phyloP scores from a whole-genome alignment of 805 yeast genomes.

The Candida corydali region DNA sequence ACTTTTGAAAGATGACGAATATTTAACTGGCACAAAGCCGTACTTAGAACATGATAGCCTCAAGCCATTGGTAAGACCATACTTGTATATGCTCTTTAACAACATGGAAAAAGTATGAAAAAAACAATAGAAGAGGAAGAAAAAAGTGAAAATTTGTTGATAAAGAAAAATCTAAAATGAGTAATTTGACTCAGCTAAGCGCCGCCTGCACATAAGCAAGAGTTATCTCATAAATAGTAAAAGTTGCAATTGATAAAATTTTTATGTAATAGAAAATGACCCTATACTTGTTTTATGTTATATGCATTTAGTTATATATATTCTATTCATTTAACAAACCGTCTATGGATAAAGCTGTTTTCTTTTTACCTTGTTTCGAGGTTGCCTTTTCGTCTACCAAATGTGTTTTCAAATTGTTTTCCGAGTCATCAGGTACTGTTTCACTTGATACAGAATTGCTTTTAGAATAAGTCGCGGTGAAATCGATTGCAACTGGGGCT shows the following conservation, averaged over 20 bases:
- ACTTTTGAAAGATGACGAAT: no score
- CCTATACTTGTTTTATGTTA: no score
- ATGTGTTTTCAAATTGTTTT: slow-evolving; percentile 3
- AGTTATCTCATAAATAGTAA: no score
- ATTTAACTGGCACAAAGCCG: no score
- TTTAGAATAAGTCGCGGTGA: slow-evolving; percentile 16
- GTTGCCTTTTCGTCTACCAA: neutral
- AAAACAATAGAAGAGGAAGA: no score
- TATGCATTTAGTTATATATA: no score
- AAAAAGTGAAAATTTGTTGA: neutral
- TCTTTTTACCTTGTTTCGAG: slow-evolving; percentile 11
- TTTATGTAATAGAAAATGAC: no score
- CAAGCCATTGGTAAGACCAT: no score
- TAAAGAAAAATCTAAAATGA: neutral
- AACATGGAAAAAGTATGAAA: no score
- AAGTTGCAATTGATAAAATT: no score
- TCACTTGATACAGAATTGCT: slow-evolving; percentile 3
- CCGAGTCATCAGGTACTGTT: slow-evolving; percentile 1
- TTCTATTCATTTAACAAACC: slow-evolving; percentile 30
- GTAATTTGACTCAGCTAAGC: neutral
- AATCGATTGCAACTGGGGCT: slow-evolving; percentile 25
- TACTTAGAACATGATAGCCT: neutral
- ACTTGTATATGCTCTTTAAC: no score
- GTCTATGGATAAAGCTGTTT: slow-evolving; percentile 33
- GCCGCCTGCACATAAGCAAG: neutral